Evolutionary conservation across 2,329 filamentous ascomycete species (phyloP).

Genomic region (Alternaria gaisen): DNA sequence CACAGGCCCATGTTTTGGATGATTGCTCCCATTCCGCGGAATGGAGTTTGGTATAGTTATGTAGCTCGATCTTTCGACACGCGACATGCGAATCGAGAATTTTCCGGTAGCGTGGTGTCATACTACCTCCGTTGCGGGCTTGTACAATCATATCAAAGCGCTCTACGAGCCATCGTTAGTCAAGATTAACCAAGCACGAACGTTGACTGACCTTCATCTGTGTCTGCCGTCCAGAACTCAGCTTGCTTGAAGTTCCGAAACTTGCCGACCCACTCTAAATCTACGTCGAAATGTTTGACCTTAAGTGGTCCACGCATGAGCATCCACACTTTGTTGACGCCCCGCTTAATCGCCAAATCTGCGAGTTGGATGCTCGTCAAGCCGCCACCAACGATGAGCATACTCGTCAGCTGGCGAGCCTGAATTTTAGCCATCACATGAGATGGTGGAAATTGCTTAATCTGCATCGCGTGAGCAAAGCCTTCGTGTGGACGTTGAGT

Average conservation of each 20-base stretch:
- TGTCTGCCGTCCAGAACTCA: conserved; percentile 78
- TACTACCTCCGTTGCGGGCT: conserved; percentile 78
- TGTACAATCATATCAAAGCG: conserved; percentile 70
- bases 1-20: conserved; percentile 48
- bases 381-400: conserved; percentile 79
- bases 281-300: conserved; percentile 81
- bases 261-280: conserved; percentile 81
- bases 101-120: conserved; percentile 74
- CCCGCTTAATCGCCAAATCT: conserved; percentile 70
- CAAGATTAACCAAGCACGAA: not conserved
- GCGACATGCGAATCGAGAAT: conserved; percentile 69
- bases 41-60: conserved; percentile 65
- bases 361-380: conserved; percentile 78
- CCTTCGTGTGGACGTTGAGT: conserved; percentile 54
- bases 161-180: conserved; percentile 52
- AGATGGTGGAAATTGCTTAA: conserved; percentile 65
- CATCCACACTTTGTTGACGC: conserved; percentile 73
- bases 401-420: conserved; percentile 58
- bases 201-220: conserved; percentile 61
- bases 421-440: conserved; percentile 64
- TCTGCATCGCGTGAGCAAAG: conserved; percentile 71
- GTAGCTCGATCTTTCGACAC: conserved; percentile 62
- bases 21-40: conserved; percentile 61
- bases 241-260: conserved; percentile 81
- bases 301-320: conserved; percentile 69